Base-by-base conservation (phyloP, 2,329 filamentous ascomycete genomes). In the Furcasterigmium furcatum region DNA sequence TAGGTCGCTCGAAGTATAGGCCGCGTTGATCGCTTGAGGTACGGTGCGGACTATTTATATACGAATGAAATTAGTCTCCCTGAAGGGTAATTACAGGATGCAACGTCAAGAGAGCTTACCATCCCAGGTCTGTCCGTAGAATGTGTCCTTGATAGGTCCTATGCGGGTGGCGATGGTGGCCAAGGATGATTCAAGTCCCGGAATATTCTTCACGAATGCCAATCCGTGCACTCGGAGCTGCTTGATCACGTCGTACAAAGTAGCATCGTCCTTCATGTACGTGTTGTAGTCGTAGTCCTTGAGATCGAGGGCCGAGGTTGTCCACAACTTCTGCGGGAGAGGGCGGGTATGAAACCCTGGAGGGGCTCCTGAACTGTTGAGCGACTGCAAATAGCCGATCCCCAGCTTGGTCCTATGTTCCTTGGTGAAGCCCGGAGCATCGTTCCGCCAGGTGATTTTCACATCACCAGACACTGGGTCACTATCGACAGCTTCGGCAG, bases 121-220 rank as follows among this genome's bases (percentile, higher is more conserved):
- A 19, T 45, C 44, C 44, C 44, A 45, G 4, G 38, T 35, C 14
- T 40, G 29, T 9, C 44, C 38, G 36, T 45, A 45, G 38, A 45
- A 45, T 5, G 44, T 41, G 9, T 45, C 44, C 21, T 45, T 45
- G 25, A 45, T 32, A 3, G 44, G 44, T 8, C 44, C 44, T 3
- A 45, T 45, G 9, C 44, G 44, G 12, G 35, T 45, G 18, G 44
- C 44, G 3, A 45, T 45, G n/a, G 35, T 35, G 9, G 44, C 22
- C n/a, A 41, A 10, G 12, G 44, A 16, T 20, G 21, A 34, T 18
- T 45, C 44, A 2, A 32, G 16, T 8, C 38, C 36, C 4, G 44
- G 44, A 18, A 34, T 16, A 19, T 35, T 41, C 7, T 19, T 45
- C 21, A 38, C 35, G 19, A 38, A 38, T 8, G 35, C 35, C 35